These are phyloP conservation scores for Stachybotrys chartarum DNA, from an alignment of 2,329 filamentous ascomycete species.

Conservation along the genomic window DNA sequence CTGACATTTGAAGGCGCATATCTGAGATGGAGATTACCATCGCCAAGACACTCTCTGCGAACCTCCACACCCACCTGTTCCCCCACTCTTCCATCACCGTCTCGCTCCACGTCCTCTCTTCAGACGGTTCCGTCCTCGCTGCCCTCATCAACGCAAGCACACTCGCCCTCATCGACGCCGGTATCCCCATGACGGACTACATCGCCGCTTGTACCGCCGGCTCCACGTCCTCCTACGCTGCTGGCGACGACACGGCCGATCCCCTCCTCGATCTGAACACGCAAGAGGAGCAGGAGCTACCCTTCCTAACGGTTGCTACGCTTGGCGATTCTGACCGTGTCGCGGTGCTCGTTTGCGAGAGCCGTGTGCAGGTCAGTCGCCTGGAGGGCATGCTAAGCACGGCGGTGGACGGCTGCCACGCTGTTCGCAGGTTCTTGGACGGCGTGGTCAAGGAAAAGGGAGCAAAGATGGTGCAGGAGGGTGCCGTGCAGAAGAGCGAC, in stretches of 20 bases:
- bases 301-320: slow-evolving; percentile 80
- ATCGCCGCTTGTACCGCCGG: slow-evolving; percentile 84
- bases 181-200: slow-evolving; percentile 91
- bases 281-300: slow-evolving; percentile 79
- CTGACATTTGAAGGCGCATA: slow-evolving; percentile 52
- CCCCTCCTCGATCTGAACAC: slow-evolving; percentile 74
- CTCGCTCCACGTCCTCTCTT: slow-evolving; percentile 77
- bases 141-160: slow-evolving; percentile 88
- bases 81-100: slow-evolving; percentile 80
- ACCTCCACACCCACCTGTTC: slow-evolving; percentile 80
- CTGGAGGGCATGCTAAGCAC: slow-evolving; percentile 91
- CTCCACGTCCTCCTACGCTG: slow-evolving; percentile 60
- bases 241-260: slow-evolving; percentile 62
- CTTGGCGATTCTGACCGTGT: slow-evolving; percentile 69
- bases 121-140: slow-evolving; percentile 85
- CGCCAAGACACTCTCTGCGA: slow-evolving; percentile 65
- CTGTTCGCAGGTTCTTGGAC: slow-evolving; percentile 76
- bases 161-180: slow-evolving; percentile 86
- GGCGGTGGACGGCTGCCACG: slow-evolving; percentile 84
- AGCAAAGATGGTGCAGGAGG: slow-evolving; percentile 52
- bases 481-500: slow-evolving; percentile 40
- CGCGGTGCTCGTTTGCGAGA: slow-evolving; percentile 77
- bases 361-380: slow-evolving; percentile 70
- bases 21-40: slow-evolving; percentile 77
- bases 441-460: slow-evolving; percentile 68